Conservation (phyloP, 306 rosid species). For the Castanopsis chinensis region DNA sequence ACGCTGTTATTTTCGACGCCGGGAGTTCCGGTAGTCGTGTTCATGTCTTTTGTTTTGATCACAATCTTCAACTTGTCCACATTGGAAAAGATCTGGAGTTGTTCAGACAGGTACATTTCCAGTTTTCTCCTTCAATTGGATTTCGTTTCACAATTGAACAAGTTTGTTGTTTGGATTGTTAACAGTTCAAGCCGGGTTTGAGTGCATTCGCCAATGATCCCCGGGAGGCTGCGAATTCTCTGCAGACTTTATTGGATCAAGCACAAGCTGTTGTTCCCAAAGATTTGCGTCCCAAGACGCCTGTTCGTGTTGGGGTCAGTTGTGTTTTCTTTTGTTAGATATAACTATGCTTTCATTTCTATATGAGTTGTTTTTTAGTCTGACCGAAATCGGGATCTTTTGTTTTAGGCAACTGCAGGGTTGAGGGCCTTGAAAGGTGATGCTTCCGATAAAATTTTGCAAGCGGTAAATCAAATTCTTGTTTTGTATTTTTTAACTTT, state of each 20-base stretch:
- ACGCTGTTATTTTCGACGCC: constrained; percentile 89
- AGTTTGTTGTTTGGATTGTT: constrained; percentile 1
- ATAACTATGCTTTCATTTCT: background rate
- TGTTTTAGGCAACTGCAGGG: constrained; percentile 88
- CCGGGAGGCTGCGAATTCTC: constrained; percentile 67
- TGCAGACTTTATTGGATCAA: constrained; percentile 55
- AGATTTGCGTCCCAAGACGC: constrained; percentile 67
- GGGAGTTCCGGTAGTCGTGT: constrained; percentile 99
- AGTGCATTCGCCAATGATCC: constrained; percentile 77
- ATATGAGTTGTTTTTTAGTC: background rate
- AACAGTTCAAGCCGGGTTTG: constrained; percentile 67
- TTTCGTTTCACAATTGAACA: background rate
- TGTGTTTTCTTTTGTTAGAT: background rate
- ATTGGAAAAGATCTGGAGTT: constrained; percentile 93
- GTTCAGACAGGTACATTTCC: constrained; percentile 55
- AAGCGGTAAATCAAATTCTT: constrained; percentile 54
- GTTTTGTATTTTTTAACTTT: background rate
- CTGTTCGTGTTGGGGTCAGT: constrained; percentile 94
- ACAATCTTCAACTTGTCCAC: constrained; percentile 70
- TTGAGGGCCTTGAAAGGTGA: constrained; percentile 80
- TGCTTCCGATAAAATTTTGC: constrained; percentile 77
- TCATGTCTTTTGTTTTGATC: constrained; percentile 82
- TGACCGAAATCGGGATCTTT: constrained; percentile 19
- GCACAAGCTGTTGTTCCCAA: constrained; percentile 80
- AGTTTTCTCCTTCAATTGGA: background rate